These are phyloP conservation scores for Colletotrichum sp. DNA, from an alignment of 2,329 filamentous ascomycete genomes.

Conservation along the genomic window DNA sequence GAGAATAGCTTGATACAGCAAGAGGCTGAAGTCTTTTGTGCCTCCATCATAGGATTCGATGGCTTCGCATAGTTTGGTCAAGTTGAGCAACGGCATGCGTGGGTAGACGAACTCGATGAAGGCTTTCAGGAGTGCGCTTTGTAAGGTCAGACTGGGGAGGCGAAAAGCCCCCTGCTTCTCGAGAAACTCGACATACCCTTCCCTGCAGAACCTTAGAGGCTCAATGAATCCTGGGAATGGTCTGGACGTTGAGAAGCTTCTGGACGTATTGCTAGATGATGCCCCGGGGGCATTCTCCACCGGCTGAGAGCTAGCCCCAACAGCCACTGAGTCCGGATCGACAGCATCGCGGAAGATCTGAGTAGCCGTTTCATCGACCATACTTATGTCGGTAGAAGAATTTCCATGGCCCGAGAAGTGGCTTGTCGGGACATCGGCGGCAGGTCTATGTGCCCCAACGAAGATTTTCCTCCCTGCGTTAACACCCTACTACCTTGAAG, in stretches of 20 bases:
- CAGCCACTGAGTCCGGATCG: neutral
- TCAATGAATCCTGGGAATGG: neutral
- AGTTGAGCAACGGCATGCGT: neutral
- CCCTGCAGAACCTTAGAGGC: rapidly evolving
- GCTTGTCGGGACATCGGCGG: neutral
- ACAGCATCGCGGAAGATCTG: neutral
- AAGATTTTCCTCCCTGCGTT: neutral
- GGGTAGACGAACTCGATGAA: neutral
- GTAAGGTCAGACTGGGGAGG: neutral
- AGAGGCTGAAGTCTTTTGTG: neutral
- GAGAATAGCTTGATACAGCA: neutral
- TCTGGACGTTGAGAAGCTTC: neutral
- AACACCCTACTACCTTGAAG: neutral
- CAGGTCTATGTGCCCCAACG: neutral
- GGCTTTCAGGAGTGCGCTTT: neutral
- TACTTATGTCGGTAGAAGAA: neutral
- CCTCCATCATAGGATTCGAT: neutral
- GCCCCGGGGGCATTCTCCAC: neutral
- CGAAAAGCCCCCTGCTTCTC: neutral
- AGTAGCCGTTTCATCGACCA: neutral
- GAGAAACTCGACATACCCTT: neutral
- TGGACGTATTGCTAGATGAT: neutral
- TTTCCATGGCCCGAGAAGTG: neutral
- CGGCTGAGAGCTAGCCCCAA: neutral
- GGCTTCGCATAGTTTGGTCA: neutral